Conservation (phyloP, 1,284 basidiomycete species). For the Ganoderma lingzhi region DNA sequence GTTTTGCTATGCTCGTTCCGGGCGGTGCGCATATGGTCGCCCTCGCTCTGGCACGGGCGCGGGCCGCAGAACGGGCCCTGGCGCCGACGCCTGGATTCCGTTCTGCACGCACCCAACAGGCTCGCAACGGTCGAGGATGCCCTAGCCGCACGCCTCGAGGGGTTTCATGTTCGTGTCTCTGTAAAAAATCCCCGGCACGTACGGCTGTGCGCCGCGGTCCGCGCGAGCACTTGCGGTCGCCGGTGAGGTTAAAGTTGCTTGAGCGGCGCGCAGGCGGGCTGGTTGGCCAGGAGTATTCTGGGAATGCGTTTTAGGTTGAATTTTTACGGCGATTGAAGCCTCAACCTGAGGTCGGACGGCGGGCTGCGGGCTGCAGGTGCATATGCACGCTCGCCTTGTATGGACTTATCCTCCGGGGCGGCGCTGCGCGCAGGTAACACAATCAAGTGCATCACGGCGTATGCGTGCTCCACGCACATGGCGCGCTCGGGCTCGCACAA, state of each 20-base stretch:
- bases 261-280: neutral
- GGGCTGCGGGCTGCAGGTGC: neutral
- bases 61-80: neutral
- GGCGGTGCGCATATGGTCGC: neutral
- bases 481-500: neutral
- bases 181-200: neutral
- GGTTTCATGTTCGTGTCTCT: neutral
- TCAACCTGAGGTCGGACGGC: neutral
- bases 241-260: neutral
- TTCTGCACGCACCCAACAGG: neutral
- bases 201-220: neutral
- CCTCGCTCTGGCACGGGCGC: neutral
- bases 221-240: neutral
- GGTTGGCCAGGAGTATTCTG: too few species aligned
- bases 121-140: neutral
- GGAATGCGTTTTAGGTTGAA: neutral
- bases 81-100: constrained; percentile 3
- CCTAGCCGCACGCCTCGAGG: neutral
- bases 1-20: neutral
- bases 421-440: neutral
- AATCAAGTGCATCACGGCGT: neutral
- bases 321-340: neutral
- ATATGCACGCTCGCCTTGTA: neutral
- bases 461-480: neutral
- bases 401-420: neutral